Conservation (phyloP, 2,329 filamentous ascomycete species). For the Ceratocystis eucalypticola region DNA sequence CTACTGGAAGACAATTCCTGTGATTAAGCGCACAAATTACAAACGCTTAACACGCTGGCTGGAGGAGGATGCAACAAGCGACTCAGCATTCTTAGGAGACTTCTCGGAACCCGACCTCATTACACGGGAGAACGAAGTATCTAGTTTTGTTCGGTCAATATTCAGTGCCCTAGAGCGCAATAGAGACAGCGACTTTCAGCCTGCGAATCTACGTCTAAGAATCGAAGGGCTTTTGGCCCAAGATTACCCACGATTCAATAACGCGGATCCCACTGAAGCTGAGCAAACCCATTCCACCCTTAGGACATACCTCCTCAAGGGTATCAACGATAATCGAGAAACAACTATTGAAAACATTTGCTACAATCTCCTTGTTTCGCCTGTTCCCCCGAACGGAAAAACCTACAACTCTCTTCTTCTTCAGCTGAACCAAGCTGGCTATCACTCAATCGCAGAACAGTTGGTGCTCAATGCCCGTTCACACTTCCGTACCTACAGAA, state of each 20-base stretch:
- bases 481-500: constrained; percentile 16
- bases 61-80: constrained; percentile 2
- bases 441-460: constrained; percentile 38
- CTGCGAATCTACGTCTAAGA: constrained; percentile 6
- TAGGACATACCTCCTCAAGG: constrained; percentile 13
- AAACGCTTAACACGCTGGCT: constrained; percentile 16
- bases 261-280: neutral
- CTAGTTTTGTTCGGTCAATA: constrained; percentile 16
- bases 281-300: constrained; percentile 10
- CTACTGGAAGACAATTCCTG: constrained; percentile 17
- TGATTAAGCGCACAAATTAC: constrained; percentile 17
- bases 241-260: constrained; percentile 14
- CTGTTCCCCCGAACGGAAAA: constrained; percentile 48
- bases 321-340: constrained; percentile 8
- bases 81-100: neutral
- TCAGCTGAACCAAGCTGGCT: constrained; percentile 43
- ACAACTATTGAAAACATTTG: constrained; percentile 34
- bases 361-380: constrained; percentile 53
- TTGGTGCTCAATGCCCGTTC: constrained; percentile 25
- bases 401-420: constrained; percentile 59
- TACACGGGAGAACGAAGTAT: constrained; percentile 12
- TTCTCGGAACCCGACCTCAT: constrained; percentile 10
- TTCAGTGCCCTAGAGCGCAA: constrained; percentile 11
- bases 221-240: constrained; percentile 15
- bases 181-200: neutral